Conservation (phyloP, 1,284 basidiomycete species). For the Leccinum pachyderme region DNA sequence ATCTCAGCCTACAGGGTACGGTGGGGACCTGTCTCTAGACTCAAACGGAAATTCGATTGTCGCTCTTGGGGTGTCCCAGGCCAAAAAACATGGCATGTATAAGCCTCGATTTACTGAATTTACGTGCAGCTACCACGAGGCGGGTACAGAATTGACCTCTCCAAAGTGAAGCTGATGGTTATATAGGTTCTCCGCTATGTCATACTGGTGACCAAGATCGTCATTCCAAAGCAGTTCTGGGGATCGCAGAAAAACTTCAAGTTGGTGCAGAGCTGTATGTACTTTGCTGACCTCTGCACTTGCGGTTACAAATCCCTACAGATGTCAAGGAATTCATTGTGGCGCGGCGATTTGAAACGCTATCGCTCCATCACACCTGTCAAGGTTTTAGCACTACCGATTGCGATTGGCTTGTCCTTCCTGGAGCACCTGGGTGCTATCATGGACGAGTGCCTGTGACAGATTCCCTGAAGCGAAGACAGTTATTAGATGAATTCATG, state of each 20-base stretch:
- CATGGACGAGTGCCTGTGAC: constrained; percentile 57
- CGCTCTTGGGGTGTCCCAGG: constrained; percentile 46
- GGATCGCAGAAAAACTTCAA: constrained; percentile 74
- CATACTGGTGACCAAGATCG: constrained; percentile 56
- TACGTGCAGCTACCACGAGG: constrained; percentile 62
- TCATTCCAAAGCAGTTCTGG: constrained; percentile 80
- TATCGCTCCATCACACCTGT: constrained; percentile 77
- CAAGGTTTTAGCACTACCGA: constrained; percentile 77
- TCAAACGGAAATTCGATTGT: constrained; percentile 46
- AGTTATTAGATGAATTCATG: constrained; percentile 81
- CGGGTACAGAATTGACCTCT: constrained; percentile 25
- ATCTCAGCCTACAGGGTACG: constrained; percentile 44
- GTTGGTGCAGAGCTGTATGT: constrained; percentile 60
- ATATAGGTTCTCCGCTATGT: constrained; percentile 72
- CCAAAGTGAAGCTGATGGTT: not conserved
- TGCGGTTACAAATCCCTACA: constrained; percentile 31
- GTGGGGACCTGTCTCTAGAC: constrained; percentile 43
- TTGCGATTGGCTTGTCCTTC: constrained; percentile 78
- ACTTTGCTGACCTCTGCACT: not conserved
- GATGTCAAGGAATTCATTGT: constrained; percentile 73
- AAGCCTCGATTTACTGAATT: constrained; percentile 84
- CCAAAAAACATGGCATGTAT: constrained; percentile 40
- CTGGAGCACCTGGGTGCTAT: constrained; percentile 33
- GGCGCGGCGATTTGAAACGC: constrained; percentile 76
- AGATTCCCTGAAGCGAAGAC: constrained; percentile 72